Evolutionary conservation across 805 yeast genomes (phyloP), one percentile per base, ranked within the genome.

Genomic region (Metschnikowia hibisci): DNA sequence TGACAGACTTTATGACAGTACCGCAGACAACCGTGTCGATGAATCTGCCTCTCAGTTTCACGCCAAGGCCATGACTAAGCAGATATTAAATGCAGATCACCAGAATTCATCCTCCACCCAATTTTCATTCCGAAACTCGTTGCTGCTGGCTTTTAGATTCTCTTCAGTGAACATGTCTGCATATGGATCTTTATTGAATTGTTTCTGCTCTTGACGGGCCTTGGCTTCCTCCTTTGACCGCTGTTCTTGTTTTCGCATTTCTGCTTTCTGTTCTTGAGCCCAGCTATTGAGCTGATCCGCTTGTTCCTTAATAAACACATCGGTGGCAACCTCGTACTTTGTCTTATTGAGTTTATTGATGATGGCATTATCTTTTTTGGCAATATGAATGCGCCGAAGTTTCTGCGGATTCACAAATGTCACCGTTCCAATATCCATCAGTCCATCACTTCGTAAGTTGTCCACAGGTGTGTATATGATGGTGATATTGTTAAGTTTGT

Each of bases 391-490:
- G 48, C 77, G 73, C 47, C 68, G 75, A 18, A 83, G 80, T 40
- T 66, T 63, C 47, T 74, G 77, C 2, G 70, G 73, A 45, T 82
- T 79, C 44, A 81, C 76, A 61, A 84, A 86, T 1, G 86, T 77
- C 6, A 86, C 95, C 39, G 87, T 87, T 4, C 95, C 95, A 4
- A 77, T 78, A 37, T 78, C 87, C 93, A 84, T 85, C 25, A 77
- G 76, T 11, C 82, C 82, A 40, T 78, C 78, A 51, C 82, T 82
- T 32, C 75, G 70, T 43, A 86, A 66, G 56, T 86, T 86, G 20
- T 74, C 71, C 73, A 87, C 86, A 0, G 90, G 88, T 0, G 95
- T 86, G 53, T 79, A 79, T 32, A 86, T 75, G 7, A 86, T 75
- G 2, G 82, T 78, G 45, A 84, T 69, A 52, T 81, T 81, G 55